Percentiles rank a stretch among this genome's conserved stretches.
These are phyloP conservation scores for Cordyceps cateniannulata DNA, from an alignment of 2,329 filamentous ascomycete species.

Conservation along the genomic window DNA sequence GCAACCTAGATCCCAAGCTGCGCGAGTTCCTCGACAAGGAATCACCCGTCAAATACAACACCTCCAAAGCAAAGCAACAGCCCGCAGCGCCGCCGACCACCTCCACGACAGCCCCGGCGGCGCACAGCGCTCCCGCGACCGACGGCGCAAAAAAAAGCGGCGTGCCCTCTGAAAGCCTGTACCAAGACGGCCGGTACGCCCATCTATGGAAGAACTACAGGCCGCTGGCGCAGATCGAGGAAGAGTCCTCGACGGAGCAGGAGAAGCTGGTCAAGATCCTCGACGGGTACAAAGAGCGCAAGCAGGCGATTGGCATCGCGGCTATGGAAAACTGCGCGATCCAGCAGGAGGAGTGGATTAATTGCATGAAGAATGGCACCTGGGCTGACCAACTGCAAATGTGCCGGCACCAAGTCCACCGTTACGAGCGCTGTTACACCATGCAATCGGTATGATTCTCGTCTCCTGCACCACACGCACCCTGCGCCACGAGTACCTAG, in stretches of 20 bases:
- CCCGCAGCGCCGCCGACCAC: not conserved
- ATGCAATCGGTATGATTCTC: conserved; percentile 65
- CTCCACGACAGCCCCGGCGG: conserved; percentile 13
- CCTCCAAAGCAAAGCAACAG: conserved; percentile 19
- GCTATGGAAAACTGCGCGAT: conserved; percentile 90
- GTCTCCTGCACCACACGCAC: not conserved
- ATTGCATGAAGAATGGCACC: conserved; percentile 72
- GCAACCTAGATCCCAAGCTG: conserved; percentile 73
- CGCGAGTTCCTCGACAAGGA: conserved; percentile 81
- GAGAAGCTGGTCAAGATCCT: conserved; percentile 77
- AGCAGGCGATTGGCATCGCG: conserved; percentile 67
- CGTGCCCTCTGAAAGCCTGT: conserved; percentile 47
- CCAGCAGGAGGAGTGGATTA: conserved; percentile 75
- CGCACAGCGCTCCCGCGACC: conserved; percentile 19
- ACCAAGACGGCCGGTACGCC: conserved; percentile 60
- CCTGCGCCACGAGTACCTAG: not conserved
- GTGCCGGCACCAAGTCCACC: conserved; percentile 70
- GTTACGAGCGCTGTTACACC: conserved; percentile 80
- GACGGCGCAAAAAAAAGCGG: conserved; percentile 16
- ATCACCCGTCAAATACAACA: conserved; percentile 62
- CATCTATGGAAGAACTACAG: conserved; percentile 91
- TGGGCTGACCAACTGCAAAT: conserved; percentile 66
- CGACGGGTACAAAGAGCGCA: conserved; percentile 77
- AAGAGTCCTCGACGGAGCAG: conserved; percentile 64
- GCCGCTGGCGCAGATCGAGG: conserved; percentile 63